Percentiles rank a stretch among this genome's conserved stretches.
phyloP scores from a whole-genome alignment of 2,329 filamentous ascomycete species.

The Lecanicillium sp. region DNA sequence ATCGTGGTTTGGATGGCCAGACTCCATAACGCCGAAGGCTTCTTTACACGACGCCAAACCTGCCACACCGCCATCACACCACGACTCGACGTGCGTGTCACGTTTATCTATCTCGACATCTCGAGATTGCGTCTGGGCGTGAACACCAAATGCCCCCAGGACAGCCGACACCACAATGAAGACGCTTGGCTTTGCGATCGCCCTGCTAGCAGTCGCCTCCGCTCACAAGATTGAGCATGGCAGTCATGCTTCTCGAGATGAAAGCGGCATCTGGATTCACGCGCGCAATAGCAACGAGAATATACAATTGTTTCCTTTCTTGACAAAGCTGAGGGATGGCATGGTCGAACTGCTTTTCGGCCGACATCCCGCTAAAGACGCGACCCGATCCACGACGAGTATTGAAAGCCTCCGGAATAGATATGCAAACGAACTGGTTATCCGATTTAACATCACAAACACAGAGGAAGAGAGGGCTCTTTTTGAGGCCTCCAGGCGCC shows the following conservation, averaged over 20 bases:
- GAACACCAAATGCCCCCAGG: too few relatives aligned
- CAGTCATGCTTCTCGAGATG: not conserved
- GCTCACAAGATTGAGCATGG: not conserved
- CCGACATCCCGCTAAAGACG: conserved; percentile 30
- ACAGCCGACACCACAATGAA: conserved; percentile 9
- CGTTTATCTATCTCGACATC: not conserved
- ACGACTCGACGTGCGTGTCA: too few relatives aligned
- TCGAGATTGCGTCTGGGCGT: too few relatives aligned
- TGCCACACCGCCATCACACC: too few relatives aligned
- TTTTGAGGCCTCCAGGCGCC: conserved; percentile 63
- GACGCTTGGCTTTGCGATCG: conserved; percentile 6
- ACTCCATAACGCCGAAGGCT: conserved; percentile 5
- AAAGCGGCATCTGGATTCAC: not conserved
- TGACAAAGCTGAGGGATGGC: conserved; percentile 45
- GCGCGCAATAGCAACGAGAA: conserved; percentile 16
- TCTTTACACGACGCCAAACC: not conserved
- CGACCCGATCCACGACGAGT: conserved; percentile 18
- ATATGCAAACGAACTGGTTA: conserved; percentile 78
- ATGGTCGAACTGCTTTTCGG: conserved; percentile 47
- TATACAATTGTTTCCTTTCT: conserved; percentile 37
- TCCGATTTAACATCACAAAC: conserved; percentile 76
- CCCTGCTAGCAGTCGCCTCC: conserved; percentile 3
- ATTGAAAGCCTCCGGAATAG: conserved; percentile 32
- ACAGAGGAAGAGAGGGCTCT: conserved; percentile 63
- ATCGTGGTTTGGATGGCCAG: not conserved